Evolutionary conservation across 371 early-diverging fungal genomes (phyloP).

Genomic region (Mucor plumbeus): DNA sequence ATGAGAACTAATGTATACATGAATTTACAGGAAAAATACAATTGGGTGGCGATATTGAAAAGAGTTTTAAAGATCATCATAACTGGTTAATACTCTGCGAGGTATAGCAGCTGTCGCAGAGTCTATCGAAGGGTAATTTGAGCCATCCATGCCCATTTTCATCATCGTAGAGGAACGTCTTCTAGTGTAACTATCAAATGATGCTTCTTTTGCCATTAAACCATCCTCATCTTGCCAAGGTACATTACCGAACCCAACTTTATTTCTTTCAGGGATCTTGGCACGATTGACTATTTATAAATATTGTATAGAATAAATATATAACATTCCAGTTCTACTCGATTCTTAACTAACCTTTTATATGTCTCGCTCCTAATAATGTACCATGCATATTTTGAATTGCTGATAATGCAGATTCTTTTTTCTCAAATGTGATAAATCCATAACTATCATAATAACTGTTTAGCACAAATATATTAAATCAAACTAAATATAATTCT

Average conservation of each 20-base stretch:
- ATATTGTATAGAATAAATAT: background rate
- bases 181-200: conserved; percentile 18
- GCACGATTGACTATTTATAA: conserved; percentile 56
- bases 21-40: conserved; percentile 9
- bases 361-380: conserved; percentile 48
- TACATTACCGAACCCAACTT: conserved; percentile 64
- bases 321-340: background rate
- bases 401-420: conserved; percentile 51
- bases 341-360: conserved; percentile 43
- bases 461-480: background rate
- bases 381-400: conserved; percentile 59
- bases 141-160: conserved; percentile 11
- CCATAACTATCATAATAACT: conserved; percentile 44
- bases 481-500: background rate
- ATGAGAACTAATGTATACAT: conserved; percentile 2
- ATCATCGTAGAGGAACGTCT: conserved; percentile 19
- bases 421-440: conserved; percentile 58
- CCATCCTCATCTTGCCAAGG: conserved; percentile 66
- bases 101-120: conserved; percentile 19
- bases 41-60: background rate
- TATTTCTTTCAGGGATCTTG: conserved; percentile 65
- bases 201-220: conserved; percentile 41
- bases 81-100: conserved; percentile 37
- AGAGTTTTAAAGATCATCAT: conserved; percentile 38
- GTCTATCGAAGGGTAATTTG: background rate